Evolutionary conservation across 1,284 basidiomycete genomes (phyloP), one percentile per base, ranked within the genome.

Genomic region (Mycosarcoma mackinlayi): DNA sequence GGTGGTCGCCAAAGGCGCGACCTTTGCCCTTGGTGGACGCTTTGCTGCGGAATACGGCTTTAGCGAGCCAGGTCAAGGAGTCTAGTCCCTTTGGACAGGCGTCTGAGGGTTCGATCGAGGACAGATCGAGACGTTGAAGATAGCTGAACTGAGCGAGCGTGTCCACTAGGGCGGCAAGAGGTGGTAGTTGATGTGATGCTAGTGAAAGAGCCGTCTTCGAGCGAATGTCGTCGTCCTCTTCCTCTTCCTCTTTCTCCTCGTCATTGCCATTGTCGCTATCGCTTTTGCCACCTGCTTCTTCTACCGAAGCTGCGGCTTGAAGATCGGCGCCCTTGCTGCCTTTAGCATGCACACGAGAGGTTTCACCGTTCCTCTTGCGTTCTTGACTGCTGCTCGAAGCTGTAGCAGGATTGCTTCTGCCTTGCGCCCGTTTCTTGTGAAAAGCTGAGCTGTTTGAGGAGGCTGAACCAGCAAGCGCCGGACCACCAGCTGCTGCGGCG

Each of bases 101-200:
- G 0, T 62, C 59, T 1, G 77, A 79, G 3, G 75, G 40, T 35
- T 72, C 34, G 55, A 81, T 73, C 18, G 65, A 48, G 13, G 72
- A 73, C 4, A 81, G 44, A 24, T 81, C 78, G 40, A 81, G 73
- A 5, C 71, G 62, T 30, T 65, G 71, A 27, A 81, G 60, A 31
- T 69, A 48, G 9, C 25, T 49, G 46, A 81, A 81, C 31, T 73
- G 70, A 1, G 73, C 63, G 6, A 81, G 59, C 0, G 79, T 78
- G n/a, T 66, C 54, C 21, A 68, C 63, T 13, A 78, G 59, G 0
- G 67, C 59, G 2, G 56, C 35, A 3, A 64, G 47, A 1, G 76
- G 65, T 8, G 79, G 79, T 3, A 81, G 59, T 8, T 64, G 62
- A 41, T 78, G 74, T 1, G 56, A 68, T 5, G 79, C 48, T 0